These are phyloP conservation scores for Rhizophagus clarus DNA, from an alignment of 192 early-diverging fungal species.

Conservation along the genomic window DNA sequence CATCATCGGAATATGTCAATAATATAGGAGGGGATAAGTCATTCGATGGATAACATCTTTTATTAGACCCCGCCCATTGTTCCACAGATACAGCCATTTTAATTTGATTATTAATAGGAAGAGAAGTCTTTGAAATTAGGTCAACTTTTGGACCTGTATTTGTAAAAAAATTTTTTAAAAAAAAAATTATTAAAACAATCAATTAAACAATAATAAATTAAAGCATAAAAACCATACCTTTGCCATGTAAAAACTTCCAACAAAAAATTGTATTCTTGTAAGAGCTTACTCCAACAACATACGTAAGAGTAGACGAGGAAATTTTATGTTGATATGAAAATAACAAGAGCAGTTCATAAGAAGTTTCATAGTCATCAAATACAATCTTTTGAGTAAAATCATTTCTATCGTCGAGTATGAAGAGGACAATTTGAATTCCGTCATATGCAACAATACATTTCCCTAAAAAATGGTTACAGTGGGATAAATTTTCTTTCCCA, in stretches of 20 bases:
- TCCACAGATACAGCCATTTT: constrained; percentile 10
- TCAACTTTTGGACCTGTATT: not conserved
- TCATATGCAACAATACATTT: constrained; percentile 16
- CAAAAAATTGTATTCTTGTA: constrained; percentile 22
- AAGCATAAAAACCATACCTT: not conserved
- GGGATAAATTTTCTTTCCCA: too few species aligned
- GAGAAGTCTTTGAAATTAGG: constrained; percentile 5
- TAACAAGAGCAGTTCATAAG: constrained; percentile 17
- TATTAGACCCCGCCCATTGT: constrained; percentile 15
- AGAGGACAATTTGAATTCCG: constrained; percentile 7
- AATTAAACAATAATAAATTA: not conserved
- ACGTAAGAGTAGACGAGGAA: not conserved
- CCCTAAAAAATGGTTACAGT: not conserved
- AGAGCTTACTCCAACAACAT: constrained; percentile 18
- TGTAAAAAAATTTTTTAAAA: not conserved
- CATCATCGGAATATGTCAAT: constrained; percentile 43
- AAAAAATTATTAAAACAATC: not conserved
- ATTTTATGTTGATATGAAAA: constrained; percentile 7
- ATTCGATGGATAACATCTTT: not conserved
- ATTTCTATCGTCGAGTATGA: not conserved
- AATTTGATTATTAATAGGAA: not conserved
- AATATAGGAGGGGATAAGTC: constrained; percentile 31
- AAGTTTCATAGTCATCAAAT: constrained; percentile 15
- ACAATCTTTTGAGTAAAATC: not conserved
- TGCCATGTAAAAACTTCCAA: constrained; percentile 11